Evolutionary conservation across 169 alveolate genomes (phyloP), one percentile per base, ranked within the genome.

Genomic region (Cryptosporidium andersoni): DNA sequence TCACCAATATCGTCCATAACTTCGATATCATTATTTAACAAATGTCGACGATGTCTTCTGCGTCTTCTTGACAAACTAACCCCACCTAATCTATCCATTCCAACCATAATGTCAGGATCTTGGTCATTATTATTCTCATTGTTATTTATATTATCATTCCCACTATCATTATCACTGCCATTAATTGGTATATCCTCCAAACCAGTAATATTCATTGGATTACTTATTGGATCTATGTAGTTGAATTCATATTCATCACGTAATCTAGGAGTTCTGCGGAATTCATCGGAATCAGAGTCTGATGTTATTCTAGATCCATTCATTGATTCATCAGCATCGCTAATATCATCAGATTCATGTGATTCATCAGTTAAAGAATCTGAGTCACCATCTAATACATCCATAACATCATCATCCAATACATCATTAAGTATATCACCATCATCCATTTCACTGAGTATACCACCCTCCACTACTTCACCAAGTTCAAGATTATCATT

Each of bases 221-320:
- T 74, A 42, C 60, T 74, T 68, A 74, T 56, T 60, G 55, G 85
- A 63, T 74, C 55, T 43, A 74, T 74, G 37, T 74, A 74, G 58
- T 74, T 74, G 48, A 74, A 74, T 43, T 74, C 85, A 7, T 74
- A 74, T 34, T 74, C 85, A 47, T 74, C 85, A 45, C 85, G 55
- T 3, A 74, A 40, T 43, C 85, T 74, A 5, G 85, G 85, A 1
- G 85, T 74, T 74, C 85, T 74, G 16, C 85, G 55, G n/a, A 74
- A 64, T 40, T 74, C 85, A 36, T 74, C 85, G 14, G 47, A 45
- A 25, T 74, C 85, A 7, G 85, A 74, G 11, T 74, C 85, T 42
- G 85, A 74, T 12, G 85, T 58, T 7, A 74, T 12, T 5, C 55
- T 51, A 2, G 68, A 60, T 8, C n/a, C 85, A 47, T 47, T 42